Percentiles rank a stretch among this genome's conserved stretches.
phyloP scores from a whole-genome alignment of 2,329 filamentous ascomycete genomes.

The Ophiostoma populinum region DNA sequence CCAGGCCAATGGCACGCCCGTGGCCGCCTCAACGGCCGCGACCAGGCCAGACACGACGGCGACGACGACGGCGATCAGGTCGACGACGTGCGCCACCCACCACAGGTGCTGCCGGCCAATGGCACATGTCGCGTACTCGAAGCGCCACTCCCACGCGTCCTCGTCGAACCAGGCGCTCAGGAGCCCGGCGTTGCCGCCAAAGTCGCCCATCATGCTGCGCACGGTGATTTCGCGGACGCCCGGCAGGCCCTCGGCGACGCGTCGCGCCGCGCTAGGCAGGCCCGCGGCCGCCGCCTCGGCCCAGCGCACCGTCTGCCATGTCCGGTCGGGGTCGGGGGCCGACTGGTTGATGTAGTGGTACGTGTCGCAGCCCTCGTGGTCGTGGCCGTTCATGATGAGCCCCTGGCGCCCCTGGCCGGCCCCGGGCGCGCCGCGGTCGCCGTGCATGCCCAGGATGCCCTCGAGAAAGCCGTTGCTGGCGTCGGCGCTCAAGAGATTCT shows the following conservation, averaged over 20 bases:
- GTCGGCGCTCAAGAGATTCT: conserved; percentile 69
- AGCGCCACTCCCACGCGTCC: conserved; percentile 55
- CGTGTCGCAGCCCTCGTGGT: conserved; percentile 86
- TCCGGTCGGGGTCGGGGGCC: conserved; percentile 23
- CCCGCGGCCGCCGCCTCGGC: conserved; percentile 24
- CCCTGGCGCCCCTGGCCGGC: conserved; percentile 52
- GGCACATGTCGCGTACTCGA: conserved; percentile 62
- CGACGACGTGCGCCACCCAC: conserved; percentile 75
- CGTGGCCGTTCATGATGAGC: conserved; percentile 79
- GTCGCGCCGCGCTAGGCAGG: conserved; percentile 18
- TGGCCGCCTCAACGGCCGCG: conserved; percentile 12
- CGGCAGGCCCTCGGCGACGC: conserved; percentile 25
- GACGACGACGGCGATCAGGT: conserved; percentile 29
- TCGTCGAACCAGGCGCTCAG: conserved; percentile 81
- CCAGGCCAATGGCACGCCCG: neutral
- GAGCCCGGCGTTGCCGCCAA: conserved; percentile 77
- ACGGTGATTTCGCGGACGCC: conserved; percentile 81
- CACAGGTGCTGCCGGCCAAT: conserved; percentile 80
- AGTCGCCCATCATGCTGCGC: conserved; percentile 96
- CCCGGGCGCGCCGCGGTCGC: conserved; percentile 37
- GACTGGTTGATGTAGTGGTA: conserved; percentile 64
- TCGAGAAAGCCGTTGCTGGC: conserved; percentile 63
- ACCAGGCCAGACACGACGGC: conserved; percentile 11
- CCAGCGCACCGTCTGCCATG: conserved; percentile 35
- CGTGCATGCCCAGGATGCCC: conserved; percentile 65